Percentiles rank a stretch among this genome's conserved stretches.
These are phyloP conservation scores for Cladosporium sp. DNA, from an alignment of 2,329 filamentous ascomycete species.

Conservation along the genomic window DNA sequence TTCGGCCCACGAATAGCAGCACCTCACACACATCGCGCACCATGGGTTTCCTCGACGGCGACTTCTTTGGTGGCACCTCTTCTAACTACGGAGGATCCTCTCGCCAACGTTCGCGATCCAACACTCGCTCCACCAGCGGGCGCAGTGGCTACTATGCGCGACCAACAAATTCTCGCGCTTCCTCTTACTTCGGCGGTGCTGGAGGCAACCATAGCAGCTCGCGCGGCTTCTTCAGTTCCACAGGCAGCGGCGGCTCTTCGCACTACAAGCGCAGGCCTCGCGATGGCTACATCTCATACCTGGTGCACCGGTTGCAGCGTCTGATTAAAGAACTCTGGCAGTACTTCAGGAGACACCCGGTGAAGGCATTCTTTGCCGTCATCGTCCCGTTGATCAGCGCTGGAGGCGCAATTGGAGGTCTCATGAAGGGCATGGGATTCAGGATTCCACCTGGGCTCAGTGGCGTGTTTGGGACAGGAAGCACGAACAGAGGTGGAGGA, in stretches of 20 bases:
- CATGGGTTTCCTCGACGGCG: conserved; percentile 37
- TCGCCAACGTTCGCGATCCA: conserved; percentile 21
- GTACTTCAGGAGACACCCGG: conserved; percentile 79
- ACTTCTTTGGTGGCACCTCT: conserved; percentile 24
- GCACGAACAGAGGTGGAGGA: conserved; percentile 31
- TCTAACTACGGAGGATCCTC: conserved; percentile 30
- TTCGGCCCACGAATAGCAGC: conserved; percentile 4
- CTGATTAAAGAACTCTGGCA: conserved; percentile 77
- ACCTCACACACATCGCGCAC: conserved; percentile 8
- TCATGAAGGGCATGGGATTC: conserved; percentile 78
- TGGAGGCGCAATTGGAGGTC: conserved; percentile 74
- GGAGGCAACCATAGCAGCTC: conserved; percentile 16
- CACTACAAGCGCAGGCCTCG: conserved; percentile 80
- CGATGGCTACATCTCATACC: conserved; percentile 71
- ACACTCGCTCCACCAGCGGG: conserved; percentile 22
- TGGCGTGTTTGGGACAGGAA: conserved; percentile 22
- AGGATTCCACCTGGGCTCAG: conserved; percentile 62
- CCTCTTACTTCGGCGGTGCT: conserved; percentile 27
- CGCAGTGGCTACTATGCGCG: conserved; percentile 31
- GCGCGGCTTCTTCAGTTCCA: conserved; percentile 31
- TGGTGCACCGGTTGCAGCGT: conserved; percentile 73
- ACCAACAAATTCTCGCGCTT: conserved; percentile 22
- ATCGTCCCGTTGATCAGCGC: conserved; percentile 79
- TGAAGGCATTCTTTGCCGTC: conserved; percentile 86
- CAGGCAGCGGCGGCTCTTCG: conserved; percentile 50